Evolutionary conservation across 495 filamentous ascomycete species (phyloP).

Genomic region (Aspergillus olivimuriae): DNA sequence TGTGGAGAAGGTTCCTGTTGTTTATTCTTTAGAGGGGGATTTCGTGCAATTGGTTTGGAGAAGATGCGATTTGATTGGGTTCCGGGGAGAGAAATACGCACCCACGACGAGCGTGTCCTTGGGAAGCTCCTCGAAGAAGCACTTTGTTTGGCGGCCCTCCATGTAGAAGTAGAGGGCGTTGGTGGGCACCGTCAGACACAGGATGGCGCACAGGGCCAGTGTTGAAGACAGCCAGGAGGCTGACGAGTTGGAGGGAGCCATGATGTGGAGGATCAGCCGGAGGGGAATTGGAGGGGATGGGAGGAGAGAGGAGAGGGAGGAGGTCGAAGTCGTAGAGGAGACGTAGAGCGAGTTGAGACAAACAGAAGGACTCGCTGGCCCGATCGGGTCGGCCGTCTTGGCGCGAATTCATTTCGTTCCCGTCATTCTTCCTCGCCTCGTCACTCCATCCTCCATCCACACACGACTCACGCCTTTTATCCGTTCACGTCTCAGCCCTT

Average conservation of each 20-base stretch:
- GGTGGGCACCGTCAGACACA: constrained; percentile 50
- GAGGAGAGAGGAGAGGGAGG: neutral
- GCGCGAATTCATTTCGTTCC: constrained; percentile 17
- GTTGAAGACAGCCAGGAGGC: constrained; percentile 36
- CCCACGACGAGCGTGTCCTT: constrained; percentile 96
- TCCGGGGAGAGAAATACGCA: constrained; percentile 27
- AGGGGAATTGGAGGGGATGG: neutral
- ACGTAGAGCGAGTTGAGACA: neutral
- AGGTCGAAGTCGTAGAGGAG: neutral
- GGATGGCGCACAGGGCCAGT: constrained; percentile 31
- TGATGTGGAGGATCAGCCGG: constrained; percentile 12
- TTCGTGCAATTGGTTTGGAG: neutral
- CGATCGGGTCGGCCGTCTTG: constrained; percentile 16
- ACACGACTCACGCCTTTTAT: too few species aligned
- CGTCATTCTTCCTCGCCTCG: constrained; percentile 7
- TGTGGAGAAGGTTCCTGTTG: constrained; percentile 76
- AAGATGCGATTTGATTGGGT: neutral
- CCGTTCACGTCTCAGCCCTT: too few species aligned
- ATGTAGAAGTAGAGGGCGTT: constrained; percentile 95
- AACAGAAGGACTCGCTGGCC: constrained; percentile 7
- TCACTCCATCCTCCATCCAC: neutral
- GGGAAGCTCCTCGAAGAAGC: constrained; percentile 97
- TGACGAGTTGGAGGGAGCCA: constrained; percentile 29
- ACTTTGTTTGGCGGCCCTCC: constrained; percentile 63
- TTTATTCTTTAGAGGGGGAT: neutral